These are phyloP conservation scores for Thalassiosira livingstoniorum DNA, from an alignment of 352 stramenopile species.

Conservation along the genomic window DNA sequence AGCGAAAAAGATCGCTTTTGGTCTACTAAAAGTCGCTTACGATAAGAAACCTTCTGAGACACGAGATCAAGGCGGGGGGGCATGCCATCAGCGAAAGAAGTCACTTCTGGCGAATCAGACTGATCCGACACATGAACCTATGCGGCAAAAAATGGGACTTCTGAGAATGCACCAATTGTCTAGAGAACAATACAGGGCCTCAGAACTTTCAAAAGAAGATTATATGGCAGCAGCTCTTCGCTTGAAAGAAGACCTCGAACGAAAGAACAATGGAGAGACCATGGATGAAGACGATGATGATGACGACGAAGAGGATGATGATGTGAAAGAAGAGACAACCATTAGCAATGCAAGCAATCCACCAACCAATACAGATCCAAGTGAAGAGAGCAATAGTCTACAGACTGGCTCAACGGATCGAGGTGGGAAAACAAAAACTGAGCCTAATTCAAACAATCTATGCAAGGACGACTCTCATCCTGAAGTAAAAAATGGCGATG, in stretches of 20 bases:
- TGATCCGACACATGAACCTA: conserved; percentile 36
- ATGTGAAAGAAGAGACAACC: conserved; percentile 48
- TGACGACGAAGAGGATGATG: conserved; percentile 81
- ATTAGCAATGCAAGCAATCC: conserved; percentile 33
- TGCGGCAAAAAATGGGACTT: conserved; percentile 73
- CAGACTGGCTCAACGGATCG: too few relatives aligned
- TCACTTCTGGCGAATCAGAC: conserved; percentile 25
- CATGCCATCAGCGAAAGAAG: not conserved
- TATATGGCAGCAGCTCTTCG: conserved; percentile 83
- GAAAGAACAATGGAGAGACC: conserved; percentile 69
- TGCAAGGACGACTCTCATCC: too few relatives aligned
- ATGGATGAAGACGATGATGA: conserved; percentile 80
- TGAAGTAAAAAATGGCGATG: conserved; percentile 24
- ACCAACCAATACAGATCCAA: not conserved
- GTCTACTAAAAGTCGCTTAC: conserved; percentile 57
- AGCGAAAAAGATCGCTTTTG: conserved; percentile 60
- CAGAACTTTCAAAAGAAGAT: conserved; percentile 72
- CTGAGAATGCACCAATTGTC: conserved; percentile 70
- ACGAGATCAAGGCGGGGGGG: not conserved
- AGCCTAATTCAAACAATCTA: too few relatives aligned
- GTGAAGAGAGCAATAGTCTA: not conserved
- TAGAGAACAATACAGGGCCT: conserved; percentile 72
- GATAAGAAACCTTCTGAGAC: not conserved
- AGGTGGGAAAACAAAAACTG: too few relatives aligned
- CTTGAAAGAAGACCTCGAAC: conserved; percentile 85